Evolutionary conservation across 2,329 filamentous ascomycete genomes (phyloP), one percentile per base, ranked within the genome.

Genomic region (Trichoderma atrobrunneum): DNA sequence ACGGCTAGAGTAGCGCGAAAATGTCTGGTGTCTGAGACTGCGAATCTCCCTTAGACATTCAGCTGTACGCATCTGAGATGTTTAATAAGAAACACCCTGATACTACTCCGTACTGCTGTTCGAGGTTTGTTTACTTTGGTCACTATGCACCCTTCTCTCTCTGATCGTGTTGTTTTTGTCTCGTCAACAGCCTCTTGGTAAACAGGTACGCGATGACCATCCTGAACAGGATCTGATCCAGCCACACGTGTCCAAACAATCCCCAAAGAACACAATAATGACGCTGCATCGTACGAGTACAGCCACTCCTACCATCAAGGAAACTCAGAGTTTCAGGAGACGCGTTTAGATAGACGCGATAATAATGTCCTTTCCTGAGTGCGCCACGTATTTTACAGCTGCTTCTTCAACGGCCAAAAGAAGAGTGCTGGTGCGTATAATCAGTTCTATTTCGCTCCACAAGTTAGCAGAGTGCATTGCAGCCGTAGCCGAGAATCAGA

Each of bases 371-470:
- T 91, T 92, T 80, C 89, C 90, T 78, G 87, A 86, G 73, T 86
- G 83, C 60, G 85, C 85, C 62, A 87, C 82, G 75, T 92, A 87
- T 76, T 92, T 87, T 64, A 86, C 83, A 71, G 89, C 82, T 1
- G 90, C 90, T 77, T 88, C 84, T 78, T 96, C 93, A 28, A 92
- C 82, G 72, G 87, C 89, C 48, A 92, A 80, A 16, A 93, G 83
- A 43, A 94, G 82, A 76, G 87, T 86, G 63, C 86, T 88, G 4
- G 90, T 89, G 63, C 89, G 87, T 43, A 94, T 85, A 56, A 92
- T 81, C 68, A 94, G 81, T 82, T 94, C 92, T 93, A 39, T n/a
- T 43, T 32, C 28, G 54, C 24, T 8, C 28, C 30, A 24, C 21
- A 30, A 36, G 60, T 70, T 36, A 72, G 71, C 10, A 26, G 16